Conservation (phyloP, 805 yeast genomes). For the Metahyphopichia silvanorum region DNA sequence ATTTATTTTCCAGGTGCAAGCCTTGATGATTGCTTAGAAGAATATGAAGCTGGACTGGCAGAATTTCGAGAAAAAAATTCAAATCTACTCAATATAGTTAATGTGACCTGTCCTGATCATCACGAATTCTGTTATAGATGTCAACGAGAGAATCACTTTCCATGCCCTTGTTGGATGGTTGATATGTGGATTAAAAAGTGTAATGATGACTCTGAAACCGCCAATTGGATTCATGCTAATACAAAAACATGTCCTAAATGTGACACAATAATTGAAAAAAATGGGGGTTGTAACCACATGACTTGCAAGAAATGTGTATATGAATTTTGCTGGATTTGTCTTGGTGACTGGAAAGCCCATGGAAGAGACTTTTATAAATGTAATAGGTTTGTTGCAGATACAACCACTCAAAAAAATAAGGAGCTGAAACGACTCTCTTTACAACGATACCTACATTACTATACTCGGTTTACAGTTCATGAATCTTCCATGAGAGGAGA, state of each 20-base stretch:
- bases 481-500: constrained; percentile 76
- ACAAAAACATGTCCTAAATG: constrained; percentile 89
- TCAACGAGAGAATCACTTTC: constrained; percentile 71
- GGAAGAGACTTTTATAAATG: constrained; percentile 65
- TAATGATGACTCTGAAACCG: constrained; percentile 82
- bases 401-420: constrained; percentile 37
- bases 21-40: constrained; percentile 18
- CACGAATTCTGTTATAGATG: constrained; percentile 83
- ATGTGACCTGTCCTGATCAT: constrained; percentile 59
- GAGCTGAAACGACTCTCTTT: constrained; percentile 47
- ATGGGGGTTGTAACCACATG: constrained; percentile 98
- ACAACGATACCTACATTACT: constrained; percentile 70
- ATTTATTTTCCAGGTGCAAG: constrained; percentile 30
- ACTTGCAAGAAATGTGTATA: constrained; percentile 70
- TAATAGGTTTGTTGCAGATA: constrained; percentile 41
- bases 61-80: constrained; percentile 4
- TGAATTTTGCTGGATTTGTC: constrained; percentile 94
- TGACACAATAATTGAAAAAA: constrained; percentile 75
- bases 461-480: constrained; percentile 70
- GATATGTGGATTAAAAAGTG: constrained; percentile 75
- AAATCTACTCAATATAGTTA: constrained; percentile 4
- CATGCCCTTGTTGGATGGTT: constrained; percentile 74
- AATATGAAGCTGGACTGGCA: constrained; percentile 3
- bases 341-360: constrained; percentile 72
- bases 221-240: constrained; percentile 80